Conservation (phyloP, 768 basidiomycete genomes). For the Chalciporus chontae region DNA sequence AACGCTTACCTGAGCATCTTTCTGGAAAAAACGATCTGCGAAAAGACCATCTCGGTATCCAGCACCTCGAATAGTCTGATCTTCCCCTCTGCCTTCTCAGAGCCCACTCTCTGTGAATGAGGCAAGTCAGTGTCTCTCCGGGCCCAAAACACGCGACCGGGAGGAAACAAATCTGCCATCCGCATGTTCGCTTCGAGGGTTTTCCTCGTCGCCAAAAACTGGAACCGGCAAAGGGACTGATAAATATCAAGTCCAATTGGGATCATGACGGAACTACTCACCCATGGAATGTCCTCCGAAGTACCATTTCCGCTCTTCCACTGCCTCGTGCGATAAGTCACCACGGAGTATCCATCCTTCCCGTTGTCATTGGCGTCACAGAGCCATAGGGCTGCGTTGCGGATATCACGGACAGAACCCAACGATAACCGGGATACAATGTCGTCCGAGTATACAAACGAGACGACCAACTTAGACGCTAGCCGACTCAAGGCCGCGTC, state of each 20-base stretch:
- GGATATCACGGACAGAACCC: slow-evolving; percentile 73
- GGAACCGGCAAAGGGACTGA: not conserved
- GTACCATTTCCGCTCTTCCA: slow-evolving; percentile 62
- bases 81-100: slow-evolving; percentile 39
- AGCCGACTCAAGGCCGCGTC: slow-evolving; percentile 59
- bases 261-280: slow-evolving; percentile 32
- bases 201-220: slow-evolving; percentile 81
- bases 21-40: slow-evolving; percentile 74
- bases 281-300: slow-evolving; percentile 48
- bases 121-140: slow-evolving; percentile 70
- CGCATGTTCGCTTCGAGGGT: slow-evolving; percentile 86
- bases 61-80: slow-evolving; percentile 74
- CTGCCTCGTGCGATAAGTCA: slow-evolving; percentile 47
- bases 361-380: slow-evolving; percentile 59
- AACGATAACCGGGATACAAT: slow-evolving; percentile 75
- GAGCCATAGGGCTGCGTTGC: slow-evolving; percentile 74
- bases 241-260: not conserved
- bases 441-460: slow-evolving; percentile 81
- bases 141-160: slow-evolving; percentile 78
- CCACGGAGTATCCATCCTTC: slow-evolving; percentile 37
- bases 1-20: slow-evolving; percentile 70
- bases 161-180: slow-evolving; percentile 66
- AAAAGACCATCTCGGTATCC: slow-evolving; percentile 73
- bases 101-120: slow-evolving; percentile 35
- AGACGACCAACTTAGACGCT: slow-evolving; percentile 61